Conservation (phyloP, 192 early-diverging fungal species). For the Coemansia reversa region DNA sequence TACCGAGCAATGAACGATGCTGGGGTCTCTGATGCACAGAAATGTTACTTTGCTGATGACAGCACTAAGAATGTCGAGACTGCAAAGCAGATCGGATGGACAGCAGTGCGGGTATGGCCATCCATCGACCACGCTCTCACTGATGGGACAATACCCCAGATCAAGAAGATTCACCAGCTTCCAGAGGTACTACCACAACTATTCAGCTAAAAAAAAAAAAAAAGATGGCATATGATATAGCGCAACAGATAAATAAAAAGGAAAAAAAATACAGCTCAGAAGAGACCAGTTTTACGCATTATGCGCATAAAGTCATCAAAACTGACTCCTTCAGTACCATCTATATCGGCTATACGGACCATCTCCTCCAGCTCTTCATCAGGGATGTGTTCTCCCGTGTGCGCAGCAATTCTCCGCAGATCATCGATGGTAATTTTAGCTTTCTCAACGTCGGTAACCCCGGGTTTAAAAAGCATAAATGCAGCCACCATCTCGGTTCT, state of each 20-base stretch:
- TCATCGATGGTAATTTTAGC: slow-evolving; percentile 73
- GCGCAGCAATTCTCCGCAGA: slow-evolving; percentile 61
- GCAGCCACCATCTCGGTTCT: slow-evolving; percentile 71
- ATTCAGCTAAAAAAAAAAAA: slow-evolving; percentile 32
- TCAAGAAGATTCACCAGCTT: slow-evolving; percentile 61
- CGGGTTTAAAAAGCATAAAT: slow-evolving; percentile 79
- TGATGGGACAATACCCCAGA: slow-evolving; percentile 56
- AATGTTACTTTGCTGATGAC: slow-evolving; percentile 80
- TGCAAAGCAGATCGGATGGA: slow-evolving; percentile 57
- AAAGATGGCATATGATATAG: neutral
- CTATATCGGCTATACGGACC: slow-evolving; percentile 65
- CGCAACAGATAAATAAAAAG: neutral
- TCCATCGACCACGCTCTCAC: slow-evolving; percentile 18
- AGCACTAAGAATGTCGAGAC: slow-evolving; percentile 63
- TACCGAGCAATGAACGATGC: slow-evolving; percentile 68
- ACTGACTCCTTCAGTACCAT: slow-evolving; percentile 63
- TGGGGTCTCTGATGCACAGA: slow-evolving; percentile 53
- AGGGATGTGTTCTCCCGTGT: slow-evolving; percentile 64
- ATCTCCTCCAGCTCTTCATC: slow-evolving; percentile 68
- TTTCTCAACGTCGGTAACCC: slow-evolving; percentile 57
- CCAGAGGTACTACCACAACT: slow-evolving; percentile 62
- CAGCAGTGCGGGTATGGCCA: slow-evolving; percentile 48
- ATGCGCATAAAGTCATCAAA: slow-evolving; percentile 65
- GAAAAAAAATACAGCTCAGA: slow-evolving; percentile 14
- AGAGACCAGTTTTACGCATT: slow-evolving; percentile 61